These are phyloP conservation scores for Trametes pubescens DNA, from an alignment of 1,284 basidiomycete species.

Conservation along the genomic window DNA sequence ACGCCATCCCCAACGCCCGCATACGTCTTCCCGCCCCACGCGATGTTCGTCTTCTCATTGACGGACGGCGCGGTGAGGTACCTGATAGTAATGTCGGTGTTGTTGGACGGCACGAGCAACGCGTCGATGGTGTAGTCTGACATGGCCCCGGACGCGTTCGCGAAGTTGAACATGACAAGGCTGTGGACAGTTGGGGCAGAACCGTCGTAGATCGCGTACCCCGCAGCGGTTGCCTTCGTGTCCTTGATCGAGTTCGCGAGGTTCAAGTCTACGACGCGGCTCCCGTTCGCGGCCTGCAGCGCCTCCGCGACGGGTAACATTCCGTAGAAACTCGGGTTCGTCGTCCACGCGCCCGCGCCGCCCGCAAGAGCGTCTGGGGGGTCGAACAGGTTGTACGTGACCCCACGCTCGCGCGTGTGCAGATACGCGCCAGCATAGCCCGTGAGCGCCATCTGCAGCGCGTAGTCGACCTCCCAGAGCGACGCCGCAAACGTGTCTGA, in stretches of 20 bases:
- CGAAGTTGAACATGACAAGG: slow-evolving; percentile 70
- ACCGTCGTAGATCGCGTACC: slow-evolving; percentile 68
- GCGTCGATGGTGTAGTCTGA: slow-evolving; percentile 48
- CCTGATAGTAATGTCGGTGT: slow-evolving; percentile 48
- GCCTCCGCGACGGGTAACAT: slow-evolving; percentile 65
- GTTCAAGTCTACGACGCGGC: slow-evolving; percentile 61
- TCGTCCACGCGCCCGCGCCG: slow-evolving; percentile 53
- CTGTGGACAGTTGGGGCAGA: slow-evolving; percentile 47
- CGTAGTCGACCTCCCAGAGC: slow-evolving; percentile 66
- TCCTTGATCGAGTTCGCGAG: slow-evolving; percentile 50
- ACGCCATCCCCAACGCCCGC: slow-evolving; percentile 50
- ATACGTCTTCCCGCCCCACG: slow-evolving; percentile 59
- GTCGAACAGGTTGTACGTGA: slow-evolving; percentile 59
- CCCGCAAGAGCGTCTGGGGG: slow-evolving; percentile 48
- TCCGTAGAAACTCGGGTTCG: slow-evolving; percentile 64
- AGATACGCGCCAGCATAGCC: slow-evolving; percentile 57
- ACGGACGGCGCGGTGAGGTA: slow-evolving; percentile 54
- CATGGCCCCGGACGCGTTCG: slow-evolving; percentile 45
- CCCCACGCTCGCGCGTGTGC: slow-evolving; percentile 59
- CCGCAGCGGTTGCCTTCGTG: slow-evolving; percentile 49
- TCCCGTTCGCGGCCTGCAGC: slow-evolving; percentile 52
- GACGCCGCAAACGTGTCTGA: slow-evolving; percentile 71
- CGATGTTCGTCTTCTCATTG: slow-evolving; percentile 63
- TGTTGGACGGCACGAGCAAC: slow-evolving; percentile 31
- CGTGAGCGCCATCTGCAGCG: slow-evolving; percentile 58